Percentiles rank a stretch among this genome's conserved stretches.
phyloP scores from a whole-genome alignment of 2,329 filamentous ascomycete genomes.

The Fusarium decemcellulare region DNA sequence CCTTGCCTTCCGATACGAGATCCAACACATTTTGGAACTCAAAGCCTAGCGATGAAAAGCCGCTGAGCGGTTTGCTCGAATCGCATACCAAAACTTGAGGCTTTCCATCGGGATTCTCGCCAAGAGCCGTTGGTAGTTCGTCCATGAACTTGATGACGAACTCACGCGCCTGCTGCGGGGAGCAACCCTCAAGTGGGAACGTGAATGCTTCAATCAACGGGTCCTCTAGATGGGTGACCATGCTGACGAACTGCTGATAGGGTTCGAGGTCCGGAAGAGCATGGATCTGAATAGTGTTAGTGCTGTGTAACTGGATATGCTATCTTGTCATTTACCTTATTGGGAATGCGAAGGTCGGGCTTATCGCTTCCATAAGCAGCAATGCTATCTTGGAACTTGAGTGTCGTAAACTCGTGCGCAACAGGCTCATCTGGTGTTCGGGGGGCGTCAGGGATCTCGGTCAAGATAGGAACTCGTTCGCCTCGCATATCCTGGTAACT shows the following conservation, averaged over 20 bases:
- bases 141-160: conserved; percentile 83
- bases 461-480: conserved; percentile 51
- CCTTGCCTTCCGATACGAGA: conserved; percentile 55
- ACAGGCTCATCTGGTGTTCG: conserved; percentile 34
- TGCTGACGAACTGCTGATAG: conserved; percentile 76
- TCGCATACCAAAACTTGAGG: conserved; percentile 86
- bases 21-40: conserved; percentile 72
- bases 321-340: conserved; percentile 63
- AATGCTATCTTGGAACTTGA: conserved; percentile 72
- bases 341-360: conserved; percentile 85
- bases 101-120: conserved; percentile 80
- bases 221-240: conserved; percentile 78
- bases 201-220: conserved; percentile 84
- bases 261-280: conserved; percentile 70
- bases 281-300: conserved; percentile 65
- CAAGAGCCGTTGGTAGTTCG: conserved; percentile 69
- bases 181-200: conserved; percentile 69
- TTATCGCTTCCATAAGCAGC: conserved; percentile 88
- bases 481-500: conserved; percentile 76
- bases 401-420: conserved; percentile 51
- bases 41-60: conserved; percentile 81
- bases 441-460: conserved; percentile 40
- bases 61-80: conserved; percentile 78
- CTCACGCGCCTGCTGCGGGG: conserved; percentile 66
- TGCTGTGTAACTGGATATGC: rapidly evolving